Evolutionary conservation across 208 protist genomes (phyloP).

Genomic region (Novymonas esmeraldas): DNA sequence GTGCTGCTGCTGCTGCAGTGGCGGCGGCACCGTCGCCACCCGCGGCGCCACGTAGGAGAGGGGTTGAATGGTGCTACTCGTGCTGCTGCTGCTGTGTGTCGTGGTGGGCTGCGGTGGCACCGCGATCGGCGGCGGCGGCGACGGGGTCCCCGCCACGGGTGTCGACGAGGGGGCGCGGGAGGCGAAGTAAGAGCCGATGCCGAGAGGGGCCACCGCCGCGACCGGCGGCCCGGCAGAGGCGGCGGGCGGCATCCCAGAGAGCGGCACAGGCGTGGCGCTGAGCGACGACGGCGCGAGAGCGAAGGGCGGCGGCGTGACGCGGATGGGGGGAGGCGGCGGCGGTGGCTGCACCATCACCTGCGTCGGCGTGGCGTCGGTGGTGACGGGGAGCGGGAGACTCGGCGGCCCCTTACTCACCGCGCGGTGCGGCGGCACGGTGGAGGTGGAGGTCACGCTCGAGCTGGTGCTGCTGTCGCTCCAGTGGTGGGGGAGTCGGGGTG

Average conservation of each 20-base stretch:
- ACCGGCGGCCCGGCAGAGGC: not conserved
- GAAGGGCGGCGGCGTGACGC: no score
- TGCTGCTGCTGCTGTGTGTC: conserved; percentile 12
- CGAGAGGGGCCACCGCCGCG: not conserved
- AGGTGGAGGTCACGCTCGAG: conserved; percentile 29
- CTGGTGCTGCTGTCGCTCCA: conserved; percentile 26
- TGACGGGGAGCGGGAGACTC: not conserved
- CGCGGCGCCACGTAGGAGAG: not conserved
- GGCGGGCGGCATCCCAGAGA: conserved; percentile 2
- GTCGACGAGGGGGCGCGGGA: not conserved
- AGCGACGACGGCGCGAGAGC: not conserved
- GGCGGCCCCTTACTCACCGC: conserved; percentile 9
- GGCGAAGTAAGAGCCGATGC: conserved; percentile 27
- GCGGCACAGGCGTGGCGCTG: not conserved
- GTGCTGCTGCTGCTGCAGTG: not conserved
- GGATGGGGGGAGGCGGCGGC: no score
- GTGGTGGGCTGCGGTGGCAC: conserved; percentile 10
- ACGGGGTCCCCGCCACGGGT: not conserved
- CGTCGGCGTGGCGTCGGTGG: not conserved
- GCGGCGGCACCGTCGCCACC: not conserved
- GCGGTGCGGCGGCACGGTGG: conserved; percentile 22
- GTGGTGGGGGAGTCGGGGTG: conserved; percentile 3
- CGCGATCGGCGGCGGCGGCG: not conserved
- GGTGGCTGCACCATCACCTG: not conserved
- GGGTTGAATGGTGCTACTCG: conserved; percentile 2